These are phyloP conservation scores for Crinitomyces ghanaensis DNA, from an alignment of 805 yeast genomes.

Conservation along the genomic window DNA sequence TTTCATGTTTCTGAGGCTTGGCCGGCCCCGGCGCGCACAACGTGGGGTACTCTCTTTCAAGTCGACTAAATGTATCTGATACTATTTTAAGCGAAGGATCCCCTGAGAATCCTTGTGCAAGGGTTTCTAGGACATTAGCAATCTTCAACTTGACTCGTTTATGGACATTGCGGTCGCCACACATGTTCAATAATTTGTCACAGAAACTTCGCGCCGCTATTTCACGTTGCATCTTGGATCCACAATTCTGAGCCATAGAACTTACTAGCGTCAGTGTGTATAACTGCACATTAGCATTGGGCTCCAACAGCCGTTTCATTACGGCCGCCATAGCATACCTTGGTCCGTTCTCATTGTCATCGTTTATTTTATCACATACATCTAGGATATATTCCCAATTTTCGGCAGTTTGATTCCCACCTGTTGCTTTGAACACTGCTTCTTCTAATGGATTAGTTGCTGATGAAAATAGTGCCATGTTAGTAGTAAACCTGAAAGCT, in stretches of 20 bases:
- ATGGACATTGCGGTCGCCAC: slow-evolving; percentile 49
- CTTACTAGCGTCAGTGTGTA: slow-evolving; percentile 41
- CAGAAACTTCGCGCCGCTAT: slow-evolving; percentile 50
- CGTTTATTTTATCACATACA: slow-evolving; percentile 54
- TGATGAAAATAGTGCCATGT: slow-evolving; percentile 19
- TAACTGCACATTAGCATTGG: slow-evolving; percentile 56
- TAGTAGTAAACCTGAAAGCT: too few relatives aligned
- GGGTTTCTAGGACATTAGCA: slow-evolving; percentile 55
- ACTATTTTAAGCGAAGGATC: slow-evolving; percentile 74
- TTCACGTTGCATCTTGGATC: slow-evolving; percentile 52
- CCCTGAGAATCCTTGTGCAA: slow-evolving; percentile 47
- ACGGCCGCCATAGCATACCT: slow-evolving; percentile 36
- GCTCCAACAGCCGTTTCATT: slow-evolving; percentile 35
- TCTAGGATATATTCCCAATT: slow-evolving; percentile 56
- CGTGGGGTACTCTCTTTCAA: slow-evolving; percentile 33
- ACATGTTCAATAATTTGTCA: slow-evolving; percentile 35
- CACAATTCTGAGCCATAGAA: slow-evolving; percentile 67
- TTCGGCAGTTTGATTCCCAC: slow-evolving; percentile 48
- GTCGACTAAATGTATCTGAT: slow-evolving; percentile 44
- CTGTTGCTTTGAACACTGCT: slow-evolving; percentile 42
- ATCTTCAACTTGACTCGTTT: slow-evolving; percentile 52
- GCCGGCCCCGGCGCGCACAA: slow-evolving; percentile 40
- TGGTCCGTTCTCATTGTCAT: slow-evolving; percentile 48
- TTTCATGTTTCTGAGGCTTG: slow-evolving; percentile 46
- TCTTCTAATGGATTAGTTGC: slow-evolving; percentile 20